A percentile compares a stretch with the other conserved stretches of the same genome.
Conservation (phyloP, 176 grass and related monocot species). For the Pontederia crassipes region DNA sequence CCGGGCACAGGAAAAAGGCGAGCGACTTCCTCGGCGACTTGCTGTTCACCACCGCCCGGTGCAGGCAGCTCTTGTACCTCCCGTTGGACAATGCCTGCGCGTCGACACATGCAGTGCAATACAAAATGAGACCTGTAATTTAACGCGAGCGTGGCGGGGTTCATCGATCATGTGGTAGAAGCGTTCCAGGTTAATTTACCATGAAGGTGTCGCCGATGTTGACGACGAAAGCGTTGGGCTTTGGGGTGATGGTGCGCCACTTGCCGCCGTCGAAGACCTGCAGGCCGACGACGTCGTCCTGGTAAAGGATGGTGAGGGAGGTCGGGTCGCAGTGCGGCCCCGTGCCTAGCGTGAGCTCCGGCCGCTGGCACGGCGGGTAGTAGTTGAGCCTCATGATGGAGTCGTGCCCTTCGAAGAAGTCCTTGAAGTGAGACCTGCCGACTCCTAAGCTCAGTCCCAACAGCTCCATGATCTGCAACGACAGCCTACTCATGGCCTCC, state of each 20-base stretch:
- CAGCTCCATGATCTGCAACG: constrained; percentile 80
- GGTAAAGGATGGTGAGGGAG: constrained; percentile 89
- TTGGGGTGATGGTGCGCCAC: constrained; percentile 40
- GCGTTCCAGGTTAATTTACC: constrained; percentile 6
- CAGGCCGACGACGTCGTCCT: constrained; percentile 74
- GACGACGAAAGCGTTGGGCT: constrained; percentile 44
- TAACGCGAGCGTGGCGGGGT: background rate
- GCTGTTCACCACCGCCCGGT: constrained; percentile 81
- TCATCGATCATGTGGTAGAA: background rate
- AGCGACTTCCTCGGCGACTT: constrained; percentile 39
- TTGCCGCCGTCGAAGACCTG: constrained; percentile 49
- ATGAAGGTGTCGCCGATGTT: constrained; percentile 98
- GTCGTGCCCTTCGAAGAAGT: constrained; percentile 67
- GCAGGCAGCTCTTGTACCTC: constrained; percentile 66
- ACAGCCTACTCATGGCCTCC: constrained; percentile 60
- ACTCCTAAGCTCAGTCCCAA: constrained; percentile 58
- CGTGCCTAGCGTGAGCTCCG: constrained; percentile 55
- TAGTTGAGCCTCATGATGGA: constrained; percentile 96
- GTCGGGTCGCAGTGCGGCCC: constrained; percentile 91
- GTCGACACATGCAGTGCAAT: background rate
- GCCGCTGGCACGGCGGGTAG: constrained; percentile 86
- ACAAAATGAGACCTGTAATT: background rate
- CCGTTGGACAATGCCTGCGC: constrained; percentile 78
- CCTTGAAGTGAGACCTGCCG: constrained; percentile 30
- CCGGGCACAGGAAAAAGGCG: constrained; percentile 85